phyloP scores from a whole-genome alignment of 371 early-diverging fungal species.

The Racocetra persica region DNA sequence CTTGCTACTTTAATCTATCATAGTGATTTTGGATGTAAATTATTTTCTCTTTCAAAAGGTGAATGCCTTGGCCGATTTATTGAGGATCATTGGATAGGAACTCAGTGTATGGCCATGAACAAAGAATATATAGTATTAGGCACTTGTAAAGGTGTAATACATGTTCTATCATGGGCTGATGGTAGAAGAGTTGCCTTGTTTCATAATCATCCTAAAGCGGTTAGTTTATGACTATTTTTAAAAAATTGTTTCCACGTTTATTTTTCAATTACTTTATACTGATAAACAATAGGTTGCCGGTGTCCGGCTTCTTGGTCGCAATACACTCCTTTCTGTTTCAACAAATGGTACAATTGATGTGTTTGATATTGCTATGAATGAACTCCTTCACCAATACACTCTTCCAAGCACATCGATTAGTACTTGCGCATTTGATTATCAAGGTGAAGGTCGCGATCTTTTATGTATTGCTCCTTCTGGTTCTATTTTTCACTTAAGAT shows the following conservation, averaged over 20 bases:
- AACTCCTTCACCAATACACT: conserved; percentile 5
- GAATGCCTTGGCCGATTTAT: too few relatives aligned
- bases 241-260: too few relatives aligned
- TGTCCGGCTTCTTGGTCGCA: conserved; percentile 10
- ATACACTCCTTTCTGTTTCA: conserved; percentile 23
- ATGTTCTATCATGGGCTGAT: too few relatives aligned
- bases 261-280: too few relatives aligned
- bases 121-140: too few relatives aligned
- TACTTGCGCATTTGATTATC: conserved; percentile 19
- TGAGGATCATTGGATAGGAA: too few relatives aligned
- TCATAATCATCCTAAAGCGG: too few relatives aligned
- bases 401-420: neutral
- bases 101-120: too few relatives aligned
- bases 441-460: neutral
- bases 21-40: conserved; percentile 30
- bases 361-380: neutral
- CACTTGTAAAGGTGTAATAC: too few relatives aligned
- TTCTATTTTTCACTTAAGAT: conserved; percentile 10
- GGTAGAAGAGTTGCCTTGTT: too few relatives aligned
- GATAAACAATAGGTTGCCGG: conserved; percentile 32
- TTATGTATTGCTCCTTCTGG: conserved; percentile 28
- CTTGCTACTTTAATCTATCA: neutral
- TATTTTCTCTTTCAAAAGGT: too few relatives aligned
- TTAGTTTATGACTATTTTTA: too few relatives aligned
- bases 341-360: conserved; percentile 29